phyloP scores from a whole-genome alignment of 805 yeast species.

The Kuraishia borneana region DNA sequence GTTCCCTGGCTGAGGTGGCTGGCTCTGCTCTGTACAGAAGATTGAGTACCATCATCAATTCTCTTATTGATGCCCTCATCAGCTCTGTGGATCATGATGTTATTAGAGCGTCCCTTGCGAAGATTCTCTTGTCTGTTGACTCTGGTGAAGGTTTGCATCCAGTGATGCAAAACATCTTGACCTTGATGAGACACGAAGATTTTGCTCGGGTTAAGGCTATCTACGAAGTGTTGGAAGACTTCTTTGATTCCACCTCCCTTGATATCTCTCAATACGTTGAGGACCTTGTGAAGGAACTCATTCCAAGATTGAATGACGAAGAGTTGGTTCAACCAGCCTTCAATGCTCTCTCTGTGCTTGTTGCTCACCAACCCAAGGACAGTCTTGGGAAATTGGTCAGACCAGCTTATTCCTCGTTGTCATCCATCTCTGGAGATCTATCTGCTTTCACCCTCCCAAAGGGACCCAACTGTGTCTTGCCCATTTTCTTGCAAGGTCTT shows the following conservation, averaged over 20 bases:
- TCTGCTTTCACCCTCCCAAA: slow-evolving; percentile 67
- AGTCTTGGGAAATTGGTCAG: slow-evolving; percentile 64
- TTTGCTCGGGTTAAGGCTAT: slow-evolving; percentile 49
- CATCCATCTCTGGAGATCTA: slow-evolving; percentile 54
- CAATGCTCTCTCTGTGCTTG: slow-evolving; percentile 52
- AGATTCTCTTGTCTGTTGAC: slow-evolving; percentile 61
- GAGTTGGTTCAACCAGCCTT: slow-evolving; percentile 61
- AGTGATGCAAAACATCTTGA: slow-evolving; percentile 67
- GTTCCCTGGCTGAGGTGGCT: slow-evolving; percentile 82
- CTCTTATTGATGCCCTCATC: slow-evolving; percentile 53
- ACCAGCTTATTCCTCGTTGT: slow-evolving; percentile 71
- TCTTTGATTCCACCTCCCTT: slow-evolving; percentile 53
- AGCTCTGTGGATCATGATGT: slow-evolving; percentile 21
- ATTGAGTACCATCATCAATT: slow-evolving; percentile 60
- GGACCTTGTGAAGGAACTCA: slow-evolving; percentile 65
- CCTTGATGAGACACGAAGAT: slow-evolving; percentile 71
- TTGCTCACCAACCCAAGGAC: slow-evolving; percentile 66
- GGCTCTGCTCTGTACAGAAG: slow-evolving; percentile 56
- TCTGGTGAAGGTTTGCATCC: slow-evolving; percentile 78
- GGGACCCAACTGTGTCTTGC: slow-evolving; percentile 82
- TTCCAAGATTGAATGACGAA: slow-evolving; percentile 62
- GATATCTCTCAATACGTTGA: slow-evolving; percentile 65
- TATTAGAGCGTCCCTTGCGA: slow-evolving; percentile 47
- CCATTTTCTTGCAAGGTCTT: slow-evolving; percentile 87
- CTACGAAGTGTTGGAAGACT: slow-evolving; percentile 50